Conservation (phyloP, 169 alveolate genomes). For the Plasmodium gonderi region DNA sequence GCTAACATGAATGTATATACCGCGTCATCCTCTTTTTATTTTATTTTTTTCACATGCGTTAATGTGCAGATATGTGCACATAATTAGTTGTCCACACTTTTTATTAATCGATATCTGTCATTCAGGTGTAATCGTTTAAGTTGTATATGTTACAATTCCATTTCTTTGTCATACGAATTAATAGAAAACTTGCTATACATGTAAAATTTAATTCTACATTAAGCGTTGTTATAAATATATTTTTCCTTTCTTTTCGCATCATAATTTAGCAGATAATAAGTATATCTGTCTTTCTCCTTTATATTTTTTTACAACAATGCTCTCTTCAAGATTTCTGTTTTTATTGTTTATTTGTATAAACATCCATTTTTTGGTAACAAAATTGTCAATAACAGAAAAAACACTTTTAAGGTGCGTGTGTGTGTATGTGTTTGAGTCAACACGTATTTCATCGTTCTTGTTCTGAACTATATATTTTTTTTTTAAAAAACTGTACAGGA, state of each 20-base stretch:
- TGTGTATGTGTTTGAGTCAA: background rate
- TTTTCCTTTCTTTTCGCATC: background rate
- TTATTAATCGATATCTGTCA: constrained; percentile 3
- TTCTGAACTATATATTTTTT: background rate
- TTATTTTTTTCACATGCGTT: constrained; percentile 7
- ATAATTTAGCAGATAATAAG: background rate
- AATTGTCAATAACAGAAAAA: background rate
- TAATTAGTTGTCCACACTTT: background rate
- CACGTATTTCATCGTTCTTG: background rate
- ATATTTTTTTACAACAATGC: background rate
- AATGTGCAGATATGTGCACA: constrained; percentile 70
- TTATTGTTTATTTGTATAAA: background rate
- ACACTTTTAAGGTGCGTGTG: background rate
- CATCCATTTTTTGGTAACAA: too few relatives aligned
- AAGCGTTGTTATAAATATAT: constrained; percentile 16
- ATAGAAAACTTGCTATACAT: background rate
- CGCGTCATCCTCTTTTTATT: background rate
- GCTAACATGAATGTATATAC: background rate
- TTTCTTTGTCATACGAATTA: background rate
- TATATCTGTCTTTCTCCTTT: background rate
- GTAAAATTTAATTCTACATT: constrained; percentile 52
- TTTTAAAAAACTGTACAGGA: background rate
- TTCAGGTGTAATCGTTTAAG: constrained; percentile 3
- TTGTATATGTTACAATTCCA: constrained; percentile 9
- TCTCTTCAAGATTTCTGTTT: constrained; percentile 12